Evolutionary conservation across 768 basidiomycete species (phyloP), one percentile per base, ranked within the genome.

Genomic region (Hypholoma fasciculare): DNA sequence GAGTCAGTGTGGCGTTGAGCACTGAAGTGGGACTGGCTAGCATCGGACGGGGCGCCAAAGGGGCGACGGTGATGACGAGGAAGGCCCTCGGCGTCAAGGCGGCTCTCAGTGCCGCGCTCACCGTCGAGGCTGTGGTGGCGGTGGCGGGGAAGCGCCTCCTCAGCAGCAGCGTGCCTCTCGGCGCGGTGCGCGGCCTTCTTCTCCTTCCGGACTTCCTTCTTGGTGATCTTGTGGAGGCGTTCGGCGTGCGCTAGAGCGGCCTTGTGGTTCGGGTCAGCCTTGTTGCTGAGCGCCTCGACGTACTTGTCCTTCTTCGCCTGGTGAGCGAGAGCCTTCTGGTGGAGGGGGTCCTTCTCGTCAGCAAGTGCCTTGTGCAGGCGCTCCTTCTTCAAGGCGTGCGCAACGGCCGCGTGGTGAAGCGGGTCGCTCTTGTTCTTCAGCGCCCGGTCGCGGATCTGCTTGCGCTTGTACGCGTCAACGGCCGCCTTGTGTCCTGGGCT

Each of bases 401-500:
- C 40, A 12, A 42, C 16, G 13, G 40, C 40, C 16, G 40, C 40
- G 7, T 16, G 7, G 40, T 42, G 17, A 9, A 14, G 52, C 7
- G 56, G 56, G 52, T 60, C 39, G n/a, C 20, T 30, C 17, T 38
- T 39, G 36, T 63, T 48, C 23, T 38, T 47, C 17, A 63, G 54
- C 27, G 62, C 62, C n/a, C 50, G 46, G 37, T 59, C 55, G 44
- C 44, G 30, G 17, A 37, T 55, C 9, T 23, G 26, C 40, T 59
- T 40, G 27, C 56, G 43, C 48, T 52, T 12, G 51, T 52, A 39
- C 7, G 51, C 51, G 23, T 49, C 58, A 39, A 50, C 50, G 6
- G 60, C 63, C 27, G 57, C 52, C 12, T 54, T 47, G 46, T 64
- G 63, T 53, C 54, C 30, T 23, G 63, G 60, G 52, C 60, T 26